These are phyloP conservation scores for Solanum ossicruentum DNA, from an alignment of 257 asterid genomes.

Conservation along the genomic window DNA sequence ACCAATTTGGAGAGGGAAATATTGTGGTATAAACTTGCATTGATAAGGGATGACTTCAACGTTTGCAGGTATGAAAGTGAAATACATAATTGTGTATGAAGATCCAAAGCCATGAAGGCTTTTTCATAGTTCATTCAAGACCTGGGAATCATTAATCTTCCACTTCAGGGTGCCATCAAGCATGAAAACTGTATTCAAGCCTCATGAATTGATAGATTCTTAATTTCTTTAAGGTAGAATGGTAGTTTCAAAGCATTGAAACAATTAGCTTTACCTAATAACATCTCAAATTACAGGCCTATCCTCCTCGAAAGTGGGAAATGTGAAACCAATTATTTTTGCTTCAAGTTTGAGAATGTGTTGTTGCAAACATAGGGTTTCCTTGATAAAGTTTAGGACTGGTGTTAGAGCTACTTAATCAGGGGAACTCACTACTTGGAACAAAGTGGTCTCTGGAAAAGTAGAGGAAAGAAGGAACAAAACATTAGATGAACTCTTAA, in stretches of 20 bases:
- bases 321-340: background rate
- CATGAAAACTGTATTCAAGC: background rate
- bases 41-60: background rate
- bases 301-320: background rate
- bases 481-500: background rate
- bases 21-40: background rate
- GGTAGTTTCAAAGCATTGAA: background rate
- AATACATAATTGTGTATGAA: background rate
- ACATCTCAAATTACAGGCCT: background rate
- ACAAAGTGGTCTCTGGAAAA: background rate
- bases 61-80: background rate
- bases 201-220: background rate
- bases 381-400: background rate
- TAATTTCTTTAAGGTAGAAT: background rate
- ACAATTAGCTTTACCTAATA: no score
- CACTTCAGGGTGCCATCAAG: background rate
- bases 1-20: background rate
- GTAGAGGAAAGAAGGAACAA: background rate
- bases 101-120: background rate
- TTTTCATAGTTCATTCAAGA: background rate
- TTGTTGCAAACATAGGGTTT: background rate
- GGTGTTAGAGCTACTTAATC: background rate
- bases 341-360: no score
- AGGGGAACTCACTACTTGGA: background rate
- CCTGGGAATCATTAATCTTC: background rate